Conservation (phyloP, 1,139 yeast genomes). For the Protomyces inouyei region DNA sequence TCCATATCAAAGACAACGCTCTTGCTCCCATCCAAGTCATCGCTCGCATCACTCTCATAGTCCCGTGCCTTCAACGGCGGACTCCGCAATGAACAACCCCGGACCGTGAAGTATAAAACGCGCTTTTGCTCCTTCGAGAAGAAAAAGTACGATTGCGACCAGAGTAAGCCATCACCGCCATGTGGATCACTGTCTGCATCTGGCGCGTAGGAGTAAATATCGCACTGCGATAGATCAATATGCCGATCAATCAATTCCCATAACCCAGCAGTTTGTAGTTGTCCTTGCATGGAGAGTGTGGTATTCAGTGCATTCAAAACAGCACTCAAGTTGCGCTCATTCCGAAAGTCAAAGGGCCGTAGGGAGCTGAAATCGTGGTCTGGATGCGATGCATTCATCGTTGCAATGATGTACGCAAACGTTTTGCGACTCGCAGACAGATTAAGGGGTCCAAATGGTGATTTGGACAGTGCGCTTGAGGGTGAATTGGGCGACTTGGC, state of each 20-base stretch:
- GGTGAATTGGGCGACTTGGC: constrained; percentile 23
- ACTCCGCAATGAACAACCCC: constrained; percentile 37
- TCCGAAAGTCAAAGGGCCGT: constrained; percentile 78
- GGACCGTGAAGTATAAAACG: constrained; percentile 73
- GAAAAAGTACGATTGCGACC: constrained; percentile 92
- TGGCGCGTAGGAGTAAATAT: constrained; percentile 27
- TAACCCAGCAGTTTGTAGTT: constrained; percentile 52
- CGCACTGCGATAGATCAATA: constrained; percentile 57
- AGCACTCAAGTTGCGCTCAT: constrained; percentile 48
- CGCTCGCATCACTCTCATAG: constrained; percentile 18
- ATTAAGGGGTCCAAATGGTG: constrained; percentile 92
- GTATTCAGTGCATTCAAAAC: constrained; percentile 74
- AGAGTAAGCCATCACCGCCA: constrained; percentile 57
- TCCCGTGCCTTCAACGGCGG: constrained; percentile 17
- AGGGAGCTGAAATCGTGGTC: constrained; percentile 88
- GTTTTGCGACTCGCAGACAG: constrained; percentile 78
- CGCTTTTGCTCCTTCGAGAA: constrained; percentile 86
- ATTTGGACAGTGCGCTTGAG: constrained; percentile 38
- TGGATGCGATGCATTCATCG: constrained; percentile 85
- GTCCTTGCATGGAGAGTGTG: constrained; percentile 60
- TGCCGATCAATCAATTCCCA: constrained; percentile 88
- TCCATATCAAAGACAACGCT: constrained; percentile 16
- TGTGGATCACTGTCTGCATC: constrained; percentile 27
- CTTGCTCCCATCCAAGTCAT: constrained; percentile 17
- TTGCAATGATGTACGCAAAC: constrained; percentile 85